Evolutionary conservation across 2,329 filamentous ascomycete genomes (phyloP), one percentile per base, ranked within the genome.

Genomic region (Ceratocystis ficicola): DNA sequence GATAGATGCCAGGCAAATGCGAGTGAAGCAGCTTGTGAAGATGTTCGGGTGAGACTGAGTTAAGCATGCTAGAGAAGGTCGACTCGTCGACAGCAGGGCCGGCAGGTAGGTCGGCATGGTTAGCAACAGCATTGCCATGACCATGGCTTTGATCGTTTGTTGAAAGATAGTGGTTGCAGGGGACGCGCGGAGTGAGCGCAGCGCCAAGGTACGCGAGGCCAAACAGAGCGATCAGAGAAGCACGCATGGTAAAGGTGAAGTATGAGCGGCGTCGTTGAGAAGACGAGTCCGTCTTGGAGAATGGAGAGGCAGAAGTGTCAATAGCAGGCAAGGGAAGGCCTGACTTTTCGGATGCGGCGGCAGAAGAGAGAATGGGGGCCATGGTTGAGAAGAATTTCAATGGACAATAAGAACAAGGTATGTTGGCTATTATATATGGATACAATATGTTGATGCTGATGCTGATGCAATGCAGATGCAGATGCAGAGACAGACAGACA

Each of bases 11-110:
- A 59, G 83, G 81, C 65, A 86, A 77, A 70, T 85, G 80, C 68
- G 80, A 77, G 73, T 88, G 85, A 41, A 91, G 78, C 64, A 88
- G 82, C 60, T 81, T 80, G 73, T 89, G 86, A 65, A 92, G 77
- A 52, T 82, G 80, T 62, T 83, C 78, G 65, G 80, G 80, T 25
- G 85, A 82, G 66, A 86, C 76, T 28, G 78, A 77, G 68, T 80
- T 77, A 65, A 86, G 75, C 65, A 85, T 65, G 52, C 67, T 61
- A 65, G 68, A 62, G 7, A 68, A 48, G 44, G 60, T 44, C 22
- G 63, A 62, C 25, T 63, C 65, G 32, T 63, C 64, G 8, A 30
- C 41, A 10, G 52, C 65, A 20, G 66, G 61, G 10, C 62, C 46
- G 36, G 62, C 25, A 8, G 62, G 44, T 30, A 30, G 28, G n/a